These are phyloP conservation scores for Thalassiosira allenii DNA, from an alignment of 352 stramenopile genomes.

Conservation along the genomic window DNA sequence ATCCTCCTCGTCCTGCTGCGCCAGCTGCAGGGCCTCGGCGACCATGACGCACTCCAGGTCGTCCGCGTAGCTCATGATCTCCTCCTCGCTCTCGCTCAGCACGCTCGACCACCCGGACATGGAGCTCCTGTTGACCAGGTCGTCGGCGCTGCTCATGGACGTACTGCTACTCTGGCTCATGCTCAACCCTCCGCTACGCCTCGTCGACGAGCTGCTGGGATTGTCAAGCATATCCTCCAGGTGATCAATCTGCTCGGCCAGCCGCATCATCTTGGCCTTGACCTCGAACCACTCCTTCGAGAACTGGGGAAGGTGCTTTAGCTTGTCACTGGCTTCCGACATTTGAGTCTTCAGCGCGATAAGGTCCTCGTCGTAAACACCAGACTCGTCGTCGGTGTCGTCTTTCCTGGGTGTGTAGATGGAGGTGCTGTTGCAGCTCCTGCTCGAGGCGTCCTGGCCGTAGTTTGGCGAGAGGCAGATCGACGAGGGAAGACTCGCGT, in stretches of 20 bases:
- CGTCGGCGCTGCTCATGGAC: not conserved
- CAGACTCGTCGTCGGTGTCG: not conserved
- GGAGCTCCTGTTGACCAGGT: conserved; percentile 13
- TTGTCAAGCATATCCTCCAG: conserved; percentile 17
- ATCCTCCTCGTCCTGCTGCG: conserved; percentile 6
- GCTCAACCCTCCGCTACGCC: too few relatives aligned
- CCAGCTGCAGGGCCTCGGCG: conserved; percentile 47
- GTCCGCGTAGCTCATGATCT: conserved; percentile 49
- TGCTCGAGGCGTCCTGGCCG: too few relatives aligned
- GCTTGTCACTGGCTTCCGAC: not conserved
- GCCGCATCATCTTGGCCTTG: conserved; percentile 32
- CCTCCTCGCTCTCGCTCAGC: conserved; percentile 50
- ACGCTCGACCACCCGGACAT: conserved; percentile 32
- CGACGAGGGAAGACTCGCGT: too few relatives aligned
- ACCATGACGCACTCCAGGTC: conserved; percentile 62
- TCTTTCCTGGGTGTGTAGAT: too few relatives aligned
- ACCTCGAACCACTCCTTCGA: conserved; percentile 47
- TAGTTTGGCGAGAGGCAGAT: too few relatives aligned
- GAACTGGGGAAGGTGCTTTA: conserved; percentile 10
- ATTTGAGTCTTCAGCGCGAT: not conserved
- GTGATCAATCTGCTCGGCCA: conserved; percentile 50
- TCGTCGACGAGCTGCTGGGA: not conserved
- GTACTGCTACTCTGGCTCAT: not conserved
- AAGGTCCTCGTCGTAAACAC: not conserved
- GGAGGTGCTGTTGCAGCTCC: too few relatives aligned